These are phyloP conservation scores for Citrus trifoliata DNA, from an alignment of 345 rosid genomes.

Conservation along the genomic window DNA sequence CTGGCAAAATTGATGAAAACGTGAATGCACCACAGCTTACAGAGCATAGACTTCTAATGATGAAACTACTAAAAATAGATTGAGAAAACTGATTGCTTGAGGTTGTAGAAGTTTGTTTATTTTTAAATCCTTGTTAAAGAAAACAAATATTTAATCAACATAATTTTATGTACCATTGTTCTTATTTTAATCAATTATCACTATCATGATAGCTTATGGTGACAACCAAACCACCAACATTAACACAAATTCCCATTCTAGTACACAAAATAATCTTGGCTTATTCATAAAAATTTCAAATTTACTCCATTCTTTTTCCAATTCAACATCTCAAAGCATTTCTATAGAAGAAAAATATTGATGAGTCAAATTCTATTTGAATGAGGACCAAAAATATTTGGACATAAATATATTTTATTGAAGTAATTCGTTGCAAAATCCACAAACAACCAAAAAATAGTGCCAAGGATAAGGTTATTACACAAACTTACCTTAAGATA, in stretches of 20 bases:
- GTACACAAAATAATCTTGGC: not conserved
- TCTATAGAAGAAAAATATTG: not conserved
- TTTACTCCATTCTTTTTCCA: not conserved
- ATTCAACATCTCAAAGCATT: slow-evolving; percentile 4
- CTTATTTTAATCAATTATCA: too few species aligned
- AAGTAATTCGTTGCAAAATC: not conserved
- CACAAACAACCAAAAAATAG: not conserved
- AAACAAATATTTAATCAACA: not conserved
- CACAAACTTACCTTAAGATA: too few species aligned
- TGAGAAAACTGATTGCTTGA: not conserved
- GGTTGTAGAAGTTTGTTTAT: not conserved
- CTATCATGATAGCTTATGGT: not conserved
- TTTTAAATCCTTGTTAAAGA: not conserved
- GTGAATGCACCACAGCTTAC: not conserved
- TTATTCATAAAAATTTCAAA: not conserved
- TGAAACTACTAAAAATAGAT: not conserved
- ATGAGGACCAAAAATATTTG: not conserved
- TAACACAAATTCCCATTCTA: not conserved
- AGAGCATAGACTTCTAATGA: not conserved
- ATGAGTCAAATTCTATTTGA: not conserved
- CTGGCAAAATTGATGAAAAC: too few species aligned
- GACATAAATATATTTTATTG: not conserved
- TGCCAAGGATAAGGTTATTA: not conserved
- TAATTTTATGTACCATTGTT: not conserved
- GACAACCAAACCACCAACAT: not conserved